phyloP scores from a whole-genome alignment of 2,329 filamentous ascomycete genomes.

The Stromatinia cepivora region DNA sequence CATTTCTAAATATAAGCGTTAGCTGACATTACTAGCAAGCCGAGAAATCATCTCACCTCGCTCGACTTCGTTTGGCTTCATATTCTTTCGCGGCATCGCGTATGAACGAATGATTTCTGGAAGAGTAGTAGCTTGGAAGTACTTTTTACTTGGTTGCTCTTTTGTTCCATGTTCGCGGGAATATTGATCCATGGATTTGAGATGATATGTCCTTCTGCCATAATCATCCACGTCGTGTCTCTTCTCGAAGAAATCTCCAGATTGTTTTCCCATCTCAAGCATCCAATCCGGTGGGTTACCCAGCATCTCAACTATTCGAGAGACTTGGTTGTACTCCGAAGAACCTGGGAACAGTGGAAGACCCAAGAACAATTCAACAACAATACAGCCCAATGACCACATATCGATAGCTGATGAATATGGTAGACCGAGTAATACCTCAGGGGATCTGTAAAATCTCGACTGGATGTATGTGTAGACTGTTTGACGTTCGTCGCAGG shows the following conservation, averaged over 20 bases:
- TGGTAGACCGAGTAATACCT: slow-evolving; percentile 90
- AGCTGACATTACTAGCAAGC: slow-evolving; percentile 25
- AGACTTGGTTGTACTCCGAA: slow-evolving; percentile 98
- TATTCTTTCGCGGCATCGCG: slow-evolving; percentile 97
- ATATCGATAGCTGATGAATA: slow-evolving; percentile 99
- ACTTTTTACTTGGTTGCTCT: slow-evolving; percentile 99
- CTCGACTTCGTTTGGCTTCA: slow-evolving; percentile 96
- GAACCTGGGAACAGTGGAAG: slow-evolving; percentile 94
- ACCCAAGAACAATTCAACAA: slow-evolving; percentile 94
- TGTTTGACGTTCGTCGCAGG: slow-evolving; percentile 96
- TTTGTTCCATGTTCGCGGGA: slow-evolving; percentile 93
- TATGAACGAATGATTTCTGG: slow-evolving; percentile 98
- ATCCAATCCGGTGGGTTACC: slow-evolving; percentile 97
- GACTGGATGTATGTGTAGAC: slow-evolving; percentile 99
- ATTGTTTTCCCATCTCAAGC: slow-evolving; percentile 98
- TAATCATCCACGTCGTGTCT: slow-evolving; percentile 79
- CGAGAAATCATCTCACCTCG: slow-evolving; percentile 64
- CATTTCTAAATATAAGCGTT: slow-evolving; percentile 68
- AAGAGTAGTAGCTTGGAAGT: slow-evolving; percentile 90
- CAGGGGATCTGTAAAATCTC: slow-evolving; percentile 93
- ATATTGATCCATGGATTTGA: slow-evolving; percentile 98
- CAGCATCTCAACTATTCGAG: slow-evolving; percentile 96
- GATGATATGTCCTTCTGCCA: slow-evolving; percentile 81
- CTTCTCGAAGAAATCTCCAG: slow-evolving; percentile 96
- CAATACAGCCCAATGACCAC: slow-evolving; percentile 98